phyloP scores from a whole-genome alignment of 2,329 filamentous ascomycete genomes.

The Tolypocladium pustulatum region DNA sequence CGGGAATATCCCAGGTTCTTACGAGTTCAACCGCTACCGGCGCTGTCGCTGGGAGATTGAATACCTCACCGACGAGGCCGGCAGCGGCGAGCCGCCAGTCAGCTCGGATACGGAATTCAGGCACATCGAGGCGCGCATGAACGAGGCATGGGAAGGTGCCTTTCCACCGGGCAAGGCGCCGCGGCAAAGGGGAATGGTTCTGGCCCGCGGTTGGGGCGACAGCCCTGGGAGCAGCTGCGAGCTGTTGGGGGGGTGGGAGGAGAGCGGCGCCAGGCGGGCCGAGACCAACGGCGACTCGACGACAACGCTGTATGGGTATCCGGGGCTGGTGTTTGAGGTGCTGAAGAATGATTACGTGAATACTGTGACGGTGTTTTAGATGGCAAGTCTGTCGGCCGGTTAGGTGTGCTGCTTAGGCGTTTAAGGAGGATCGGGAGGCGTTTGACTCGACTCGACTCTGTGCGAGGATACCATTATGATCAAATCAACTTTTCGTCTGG shows the following conservation, averaged over 20 bases:
- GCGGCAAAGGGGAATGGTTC: slow-evolving; percentile 65
- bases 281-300: slow-evolving; percentile 48
- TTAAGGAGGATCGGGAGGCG: background rate
- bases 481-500: too few species aligned
- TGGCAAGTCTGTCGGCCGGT: background rate
- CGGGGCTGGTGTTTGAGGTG: slow-evolving; percentile 90
- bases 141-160: slow-evolving; percentile 57
- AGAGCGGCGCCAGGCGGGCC: slow-evolving; percentile 47
- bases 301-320: slow-evolving; percentile 87
- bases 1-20: slow-evolving; percentile 89
- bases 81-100: slow-evolving; percentile 29
- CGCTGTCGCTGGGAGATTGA: slow-evolving; percentile 76
- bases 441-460: background rate
- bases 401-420: background rate
- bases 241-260: slow-evolving; percentile 77
- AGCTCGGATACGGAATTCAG: slow-evolving; percentile 71
- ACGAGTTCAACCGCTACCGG: slow-evolving; percentile 91
- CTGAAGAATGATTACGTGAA: slow-evolving; percentile 86
- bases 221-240: slow-evolving; percentile 86
- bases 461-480: background rate
- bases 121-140: slow-evolving; percentile 59
- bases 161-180: slow-evolving; percentile 45
- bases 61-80: slow-evolving; percentile 38
- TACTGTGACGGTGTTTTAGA: slow-evolving; percentile 74
- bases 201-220: slow-evolving; percentile 85